Evolutionary conservation across 2,329 filamentous ascomycete species (phyloP), one percentile per base, ranked within the genome.

Genomic region (Hymenoscyphus repandus): DNA sequence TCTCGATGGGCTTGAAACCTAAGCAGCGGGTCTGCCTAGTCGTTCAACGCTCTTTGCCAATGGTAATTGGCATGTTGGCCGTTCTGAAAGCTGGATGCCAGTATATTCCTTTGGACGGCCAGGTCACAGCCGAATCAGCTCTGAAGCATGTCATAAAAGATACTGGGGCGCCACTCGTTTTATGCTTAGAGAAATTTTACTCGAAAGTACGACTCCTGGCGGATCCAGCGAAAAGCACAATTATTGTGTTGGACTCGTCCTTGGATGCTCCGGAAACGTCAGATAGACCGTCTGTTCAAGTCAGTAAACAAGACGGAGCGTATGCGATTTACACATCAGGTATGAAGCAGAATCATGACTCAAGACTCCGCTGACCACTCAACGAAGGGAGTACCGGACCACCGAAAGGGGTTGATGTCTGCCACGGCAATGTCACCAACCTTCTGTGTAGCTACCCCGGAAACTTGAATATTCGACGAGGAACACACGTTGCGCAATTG

Each of bases 321-420:
- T 61, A 61, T 46, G 50, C 52, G 3, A 61, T 61, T 10, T 61
- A 58, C 40, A 61, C 58, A 17, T 61, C 58, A 51, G 57, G 58
- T 57, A 41, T 9, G 22, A 27, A 27, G 22, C 22, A 27, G 22
- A 50, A 80, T 79, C 60, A 80, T 49, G 61, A 5, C 17, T 6
- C 11, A 5, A 31, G 6, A 2, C 9, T 6, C 2, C 44, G 50
- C 49, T 56, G 9, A 56, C 31, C 11, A 11, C 7, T 15, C 39
- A 52, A 27, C 7, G 7, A 27, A 65, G 64, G 64, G 36, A 82
- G 77, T 11, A 95, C 90, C 0, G 90, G 90, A 40, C 77, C 86
- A 6, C 90, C 90, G 45, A 96, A 96, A 75, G 90, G 90, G 64
- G 90, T 93, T 7, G 76, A 82, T 61, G 71, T 82, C 17, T 74